Base-by-base conservation (phyloP, 2,329 filamentous ascomycete genomes). In the Penicillium sp. region DNA sequence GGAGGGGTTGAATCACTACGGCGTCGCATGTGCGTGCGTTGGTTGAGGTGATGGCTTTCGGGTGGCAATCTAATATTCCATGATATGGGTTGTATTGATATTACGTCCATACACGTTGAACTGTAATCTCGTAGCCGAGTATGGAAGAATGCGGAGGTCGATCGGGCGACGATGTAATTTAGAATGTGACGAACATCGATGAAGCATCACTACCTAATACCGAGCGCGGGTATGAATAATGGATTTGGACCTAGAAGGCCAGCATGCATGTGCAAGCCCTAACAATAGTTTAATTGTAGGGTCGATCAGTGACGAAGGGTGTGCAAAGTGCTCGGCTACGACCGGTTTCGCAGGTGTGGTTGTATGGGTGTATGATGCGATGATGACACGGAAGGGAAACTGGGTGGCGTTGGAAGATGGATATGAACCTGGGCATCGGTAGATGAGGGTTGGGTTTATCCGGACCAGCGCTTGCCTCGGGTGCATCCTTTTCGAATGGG, bases 351-450 rank as follows among this genome's bases (percentile, higher is more conserved):
- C 26, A 37, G 52, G 19, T 22, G 19, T 33, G 8, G 30, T 33
- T 33, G 30, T 33, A 33, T 40, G 22, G 28, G 42, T 65, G 59
- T 54, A 70, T 70, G 68, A 70, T 70, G 67, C 62, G 57, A 70
- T 70, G 68, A 70, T 69, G 67, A 67, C 64, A 65, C 61, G 55
- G 64, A 49, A 25, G 8, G n/a, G 40, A 46, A 38, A 22, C n/a
- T 55, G 51, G 59, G 63, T 68, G 67, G 67, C 65, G 67, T 60
- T 57, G 16, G 19, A 14, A 28, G 25, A 46, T 46, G 45, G 19
- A 57, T 59, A 25, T 35, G 30, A n/a, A 37, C 48, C 45, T 40
- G 43, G 5, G 22, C n/a, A 19, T 48, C 48, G 54, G 58, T 52
- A 46, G 26, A 26, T 57, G 42, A 48, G 60, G 57, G 49, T 43